phyloP scores from a whole-genome alignment of 768 basidiomycete genomes.

The Boletus subparvulus region DNA sequence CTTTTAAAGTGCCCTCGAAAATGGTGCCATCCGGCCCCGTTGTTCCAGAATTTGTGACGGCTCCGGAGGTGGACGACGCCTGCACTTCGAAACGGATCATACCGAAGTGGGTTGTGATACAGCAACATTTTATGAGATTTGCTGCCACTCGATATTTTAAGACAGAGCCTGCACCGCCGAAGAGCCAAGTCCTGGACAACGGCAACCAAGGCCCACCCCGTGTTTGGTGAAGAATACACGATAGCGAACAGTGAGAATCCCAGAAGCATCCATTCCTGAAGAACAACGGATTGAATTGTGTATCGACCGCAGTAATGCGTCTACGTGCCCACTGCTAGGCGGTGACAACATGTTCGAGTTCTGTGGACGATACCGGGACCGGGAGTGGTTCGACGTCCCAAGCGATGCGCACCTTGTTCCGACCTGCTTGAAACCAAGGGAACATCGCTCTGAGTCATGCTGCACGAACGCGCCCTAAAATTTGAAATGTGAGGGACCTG shows the following conservation, averaged over 20 bases:
- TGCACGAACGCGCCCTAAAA: not conserved
- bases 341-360: conserved; percentile 1
- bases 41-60: conserved; percentile 12
- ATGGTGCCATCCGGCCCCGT: not conserved
- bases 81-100: conserved; percentile 7
- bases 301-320: not conserved
- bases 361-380: not conserved
- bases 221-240: not conserved
- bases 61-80: conserved; percentile 6
- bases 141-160: not conserved
- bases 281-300: not conserved
- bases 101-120: conserved; percentile 8
- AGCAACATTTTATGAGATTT: conserved; percentile 11
- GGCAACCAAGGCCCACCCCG: not conserved
- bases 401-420: not conserved
- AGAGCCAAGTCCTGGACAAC: not conserved
- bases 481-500: not conserved
- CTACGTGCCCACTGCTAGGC: conserved; percentile 2
- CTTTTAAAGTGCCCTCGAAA: conserved; percentile 10
- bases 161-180: conserved; percentile 1
- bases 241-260: not conserved
- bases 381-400: not conserved
- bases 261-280: not conserved
- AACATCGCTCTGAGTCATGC: conserved; percentile 11
- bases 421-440: not conserved